Conservation (phyloP, 192 early-diverging fungal species). For the Backusella sp. region DNA sequence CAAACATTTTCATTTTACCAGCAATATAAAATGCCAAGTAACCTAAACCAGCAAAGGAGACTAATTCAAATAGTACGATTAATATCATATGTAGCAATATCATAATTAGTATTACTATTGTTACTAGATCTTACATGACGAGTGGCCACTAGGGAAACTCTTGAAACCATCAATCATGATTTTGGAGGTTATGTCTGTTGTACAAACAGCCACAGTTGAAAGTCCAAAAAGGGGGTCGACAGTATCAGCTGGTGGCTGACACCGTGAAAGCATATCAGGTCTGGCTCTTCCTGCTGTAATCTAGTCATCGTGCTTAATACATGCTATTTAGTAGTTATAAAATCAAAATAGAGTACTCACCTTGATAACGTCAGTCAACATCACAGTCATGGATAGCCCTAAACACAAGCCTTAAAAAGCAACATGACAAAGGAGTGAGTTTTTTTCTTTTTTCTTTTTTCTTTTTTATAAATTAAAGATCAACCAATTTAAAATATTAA, state of each 20-base stretch:
- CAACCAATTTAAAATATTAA: not conserved
- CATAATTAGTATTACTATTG: not conserved
- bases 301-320: not conserved
- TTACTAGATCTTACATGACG: constrained; percentile 54
- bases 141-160: constrained; percentile 88
- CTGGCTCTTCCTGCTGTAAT: constrained; percentile 50
- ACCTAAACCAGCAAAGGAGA: constrained; percentile 71
- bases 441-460: no score
- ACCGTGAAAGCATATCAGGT: constrained; percentile 55
- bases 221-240: constrained; percentile 58
- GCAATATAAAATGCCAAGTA: constrained; percentile 69
- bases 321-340: not conserved
- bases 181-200: constrained; percentile 38
- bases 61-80: constrained; percentile 15
- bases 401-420: constrained; percentile 37
- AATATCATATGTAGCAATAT: not conserved
- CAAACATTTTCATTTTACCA: constrained; percentile 72
- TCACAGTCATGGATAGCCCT: constrained; percentile 42
- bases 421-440: not conserved
- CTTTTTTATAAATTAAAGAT: not conserved
- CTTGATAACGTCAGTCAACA: constrained; percentile 51
- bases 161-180: constrained; percentile 77
- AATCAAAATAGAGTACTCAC: not conserved
- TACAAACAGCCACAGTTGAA: constrained; percentile 59
- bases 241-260: constrained; percentile 36